Evolutionary conservation across 169 alveolate genomes (phyloP).

Genomic region (Cryptosporidium ubiquitum): DNA sequence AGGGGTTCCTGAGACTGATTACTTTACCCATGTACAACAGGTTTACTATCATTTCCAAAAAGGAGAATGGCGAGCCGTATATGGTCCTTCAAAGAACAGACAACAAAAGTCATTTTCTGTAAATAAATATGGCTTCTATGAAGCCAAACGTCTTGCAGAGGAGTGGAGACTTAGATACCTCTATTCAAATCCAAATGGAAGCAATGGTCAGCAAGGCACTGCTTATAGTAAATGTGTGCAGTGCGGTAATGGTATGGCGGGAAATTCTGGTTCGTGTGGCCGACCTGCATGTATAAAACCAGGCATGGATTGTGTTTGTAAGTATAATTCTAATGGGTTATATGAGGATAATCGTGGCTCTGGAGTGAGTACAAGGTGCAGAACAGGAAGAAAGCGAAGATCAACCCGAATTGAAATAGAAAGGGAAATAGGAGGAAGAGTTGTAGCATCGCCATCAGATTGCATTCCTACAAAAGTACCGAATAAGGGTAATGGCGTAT

Average conservation of each 20-base stretch:
- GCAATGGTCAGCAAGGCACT: not conserved
- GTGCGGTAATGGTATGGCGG: conserved; percentile 11
- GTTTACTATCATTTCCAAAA: conserved; percentile 71
- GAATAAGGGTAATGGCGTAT: not conserved
- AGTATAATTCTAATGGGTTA: not conserved
- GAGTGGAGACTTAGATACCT: conserved; percentile 70
- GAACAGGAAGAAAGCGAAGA: conserved; percentile 20
- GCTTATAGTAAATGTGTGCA: not conserved
- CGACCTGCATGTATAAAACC: not conserved
- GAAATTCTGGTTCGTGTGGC: not conserved
- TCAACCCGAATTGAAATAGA: not conserved
- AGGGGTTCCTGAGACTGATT: conserved; percentile 72
- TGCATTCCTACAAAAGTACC: not conserved
- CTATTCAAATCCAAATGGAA: conserved; percentile 47
- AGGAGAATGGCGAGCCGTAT: conserved; percentile 73
- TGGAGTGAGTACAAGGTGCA: conserved; percentile 6
- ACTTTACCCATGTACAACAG: conserved; percentile 68
- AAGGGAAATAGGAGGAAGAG: not conserved
- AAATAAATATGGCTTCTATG: conserved; percentile 63
- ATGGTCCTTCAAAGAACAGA: conserved; percentile 73
- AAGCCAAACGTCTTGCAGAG: conserved; percentile 62
- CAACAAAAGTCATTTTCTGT: conserved; percentile 72
- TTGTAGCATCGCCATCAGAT: not conserved
- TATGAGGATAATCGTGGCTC: not conserved
- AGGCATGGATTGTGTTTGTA: not conserved